phyloP scores from a whole-genome alignment of 2,329 filamentous ascomycete species.

The Aureobasidium vineae region DNA sequence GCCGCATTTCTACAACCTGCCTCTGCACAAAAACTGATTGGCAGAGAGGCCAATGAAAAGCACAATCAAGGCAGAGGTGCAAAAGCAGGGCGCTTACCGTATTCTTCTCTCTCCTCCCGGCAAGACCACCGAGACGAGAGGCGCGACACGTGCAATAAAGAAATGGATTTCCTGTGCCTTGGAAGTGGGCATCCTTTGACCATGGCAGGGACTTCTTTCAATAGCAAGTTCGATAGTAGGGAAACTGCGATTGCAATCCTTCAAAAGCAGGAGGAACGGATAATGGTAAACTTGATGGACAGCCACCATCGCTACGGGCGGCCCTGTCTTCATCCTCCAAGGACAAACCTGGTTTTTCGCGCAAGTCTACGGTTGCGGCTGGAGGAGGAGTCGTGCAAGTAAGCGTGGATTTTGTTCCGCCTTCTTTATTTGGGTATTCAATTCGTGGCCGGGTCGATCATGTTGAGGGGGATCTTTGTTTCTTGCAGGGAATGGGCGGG shows the following conservation, averaged over 20 bases:
- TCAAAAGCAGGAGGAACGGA: neutral
- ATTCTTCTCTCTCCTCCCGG: no score
- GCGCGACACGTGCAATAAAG: neutral
- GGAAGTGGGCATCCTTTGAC: neutral
- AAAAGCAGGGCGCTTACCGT: neutral
- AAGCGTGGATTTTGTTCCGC: neutral
- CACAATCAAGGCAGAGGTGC: neutral
- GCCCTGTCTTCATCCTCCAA: neutral
- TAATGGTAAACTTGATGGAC: neutral
- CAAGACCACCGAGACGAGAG: neutral
- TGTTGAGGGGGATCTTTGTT: neutral
- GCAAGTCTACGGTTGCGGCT: neutral
- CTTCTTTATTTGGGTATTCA: neutral
- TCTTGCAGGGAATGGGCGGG: neutral
- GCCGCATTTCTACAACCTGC: neutral
- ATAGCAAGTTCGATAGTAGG: neutral
- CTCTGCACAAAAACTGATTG: neutral
- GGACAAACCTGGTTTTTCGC: neutral
- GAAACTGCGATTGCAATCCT: neutral
- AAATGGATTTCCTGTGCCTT: neutral
- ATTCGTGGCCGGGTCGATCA: conserved; percentile 7
- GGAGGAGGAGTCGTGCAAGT: neutral
- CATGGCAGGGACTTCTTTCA: neutral
- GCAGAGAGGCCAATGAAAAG: neutral
- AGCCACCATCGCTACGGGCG: neutral